Base-by-base conservation (phyloP, 2,329 filamentous ascomycete genomes). In the Cryphonectria carpinicola region DNA sequence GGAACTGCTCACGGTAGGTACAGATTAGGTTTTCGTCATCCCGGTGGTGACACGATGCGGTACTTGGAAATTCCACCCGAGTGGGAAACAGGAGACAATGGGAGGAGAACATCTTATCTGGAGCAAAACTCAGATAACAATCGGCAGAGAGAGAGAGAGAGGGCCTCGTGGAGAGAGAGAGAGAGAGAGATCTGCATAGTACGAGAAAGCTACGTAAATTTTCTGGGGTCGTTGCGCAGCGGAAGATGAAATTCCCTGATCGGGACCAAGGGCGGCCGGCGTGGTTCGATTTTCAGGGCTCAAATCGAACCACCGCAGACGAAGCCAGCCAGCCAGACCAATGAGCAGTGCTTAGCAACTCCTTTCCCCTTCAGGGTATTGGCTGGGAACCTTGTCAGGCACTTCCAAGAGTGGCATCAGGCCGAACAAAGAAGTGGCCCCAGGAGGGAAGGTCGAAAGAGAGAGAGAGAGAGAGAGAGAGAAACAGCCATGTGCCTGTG, bases 211-310 rank as follows among this genome's bases (percentile, higher is more conserved):
- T 49, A 49, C 60, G 49, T 35, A 32, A 37, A 49, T 8, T 61
- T 61, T 41, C 39, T 28, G 43, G 69, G 63, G 66, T 62, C 67
- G 61, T 35, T 54, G 39, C 43, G 49, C 54, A 54, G 67, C 70
- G 66, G 66, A 66, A 65, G 19, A 65, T 54, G 54, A 63, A 22
- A n/a, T 65, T 66, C 58, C 63, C 58, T 65, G 32, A 65, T 52
- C 68, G 43, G 71, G 61, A 43, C 63, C 52, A 56, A 43, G 54
- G 52, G 52, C 62, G 62, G 46, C 41, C 46, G 35, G 43, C 46
- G 68, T 72, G 62, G 69, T 72, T 72, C 71, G 71, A 72, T 72
- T 54, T 32, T 35, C 17, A 46, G 52, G 22, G 22, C 35, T 19
- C 17, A 41, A 61, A 68, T 68, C 66, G 66, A 68, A 68, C 66